phyloP scores from a whole-genome alignment of 345 rosid genomes.

The Populus simonii region DNA sequence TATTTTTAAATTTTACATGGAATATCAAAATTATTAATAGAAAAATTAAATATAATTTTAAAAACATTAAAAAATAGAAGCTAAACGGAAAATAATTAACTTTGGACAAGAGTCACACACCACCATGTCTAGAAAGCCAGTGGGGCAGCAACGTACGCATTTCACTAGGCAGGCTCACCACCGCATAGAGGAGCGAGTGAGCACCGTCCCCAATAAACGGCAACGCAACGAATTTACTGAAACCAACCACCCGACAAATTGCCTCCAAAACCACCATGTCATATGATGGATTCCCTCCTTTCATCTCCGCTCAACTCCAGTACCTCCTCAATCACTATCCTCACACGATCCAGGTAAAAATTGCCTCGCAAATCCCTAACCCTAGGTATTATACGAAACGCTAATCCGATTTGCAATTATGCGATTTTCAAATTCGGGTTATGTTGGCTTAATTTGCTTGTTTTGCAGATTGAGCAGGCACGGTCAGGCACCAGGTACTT shows the following conservation, averaged over 20 bases:
- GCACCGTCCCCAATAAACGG: not conserved
- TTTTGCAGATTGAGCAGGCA: slow-evolving; percentile 68
- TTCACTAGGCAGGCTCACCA: not conserved
- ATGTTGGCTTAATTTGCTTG: not conserved
- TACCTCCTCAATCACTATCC: slow-evolving; percentile 64
- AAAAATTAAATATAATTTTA: too few relatives aligned
- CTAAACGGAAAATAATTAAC: too few relatives aligned
- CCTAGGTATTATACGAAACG: not conserved
- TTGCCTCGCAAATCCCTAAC: not conserved
- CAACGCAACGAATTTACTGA: not conserved
- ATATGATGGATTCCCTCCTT: slow-evolving; percentile 62
- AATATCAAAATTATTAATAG: too few relatives aligned
- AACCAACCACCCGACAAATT: not conserved
- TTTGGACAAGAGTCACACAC: not conserved
- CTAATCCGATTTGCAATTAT: not conserved
- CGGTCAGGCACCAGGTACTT: slow-evolving; percentile 72
- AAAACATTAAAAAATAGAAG: too few relatives aligned
- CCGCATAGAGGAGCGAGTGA: not conserved
- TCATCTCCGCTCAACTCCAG: slow-evolving; percentile 79
- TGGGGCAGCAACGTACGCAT: not conserved
- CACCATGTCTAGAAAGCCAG: not conserved
- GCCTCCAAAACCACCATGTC: slow-evolving; percentile 38
- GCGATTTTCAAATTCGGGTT: slow-evolving; percentile 12
- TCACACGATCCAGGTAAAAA: slow-evolving; percentile 55
- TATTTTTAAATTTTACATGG: too few relatives aligned